These are phyloP conservation scores for Aspergillus sparsus DNA, from an alignment of 495 filamentous ascomycete species.

Conservation along the genomic window DNA sequence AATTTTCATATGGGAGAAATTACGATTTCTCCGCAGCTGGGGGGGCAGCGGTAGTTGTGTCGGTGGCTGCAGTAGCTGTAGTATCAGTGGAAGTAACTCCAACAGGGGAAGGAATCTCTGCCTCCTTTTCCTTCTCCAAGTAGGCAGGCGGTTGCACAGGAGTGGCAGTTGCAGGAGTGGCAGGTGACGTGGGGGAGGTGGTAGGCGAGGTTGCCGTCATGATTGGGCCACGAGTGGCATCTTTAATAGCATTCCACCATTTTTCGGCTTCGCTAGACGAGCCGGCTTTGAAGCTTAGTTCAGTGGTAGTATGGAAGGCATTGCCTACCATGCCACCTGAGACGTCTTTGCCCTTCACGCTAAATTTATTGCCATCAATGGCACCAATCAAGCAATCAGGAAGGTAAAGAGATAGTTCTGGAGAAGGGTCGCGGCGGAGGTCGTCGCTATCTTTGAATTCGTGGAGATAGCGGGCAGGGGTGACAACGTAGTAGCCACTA, in stretches of 20 bases:
- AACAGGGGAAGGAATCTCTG: conserved; percentile 9
- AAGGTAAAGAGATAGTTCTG: conserved; percentile 86
- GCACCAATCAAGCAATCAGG: conserved; percentile 84
- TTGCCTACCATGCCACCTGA: conserved; percentile 60
- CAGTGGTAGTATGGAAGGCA: conserved; percentile 61
- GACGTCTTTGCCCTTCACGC: conserved; percentile 89
- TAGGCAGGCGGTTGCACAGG: conserved; percentile 29
- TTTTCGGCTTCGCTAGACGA: conserved; percentile 71
- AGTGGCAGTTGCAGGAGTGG: conserved; percentile 15
- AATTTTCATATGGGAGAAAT: not conserved
- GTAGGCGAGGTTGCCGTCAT: conserved; percentile 16
- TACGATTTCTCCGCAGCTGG: conserved; percentile 8
- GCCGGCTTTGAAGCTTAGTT: conserved; percentile 72
- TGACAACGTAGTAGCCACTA: conserved; percentile 86
- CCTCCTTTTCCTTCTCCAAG: conserved; percentile 28
- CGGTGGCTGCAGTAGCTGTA: not conserved
- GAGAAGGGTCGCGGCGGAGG: conserved; percentile 73
- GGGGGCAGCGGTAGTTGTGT: conserved; percentile 4
- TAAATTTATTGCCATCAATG: conserved; percentile 80
- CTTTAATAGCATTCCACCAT: conserved; percentile 75
- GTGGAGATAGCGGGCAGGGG: conserved; percentile 81
- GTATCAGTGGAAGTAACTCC: conserved; percentile 19
- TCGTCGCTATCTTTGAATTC: conserved; percentile 96
- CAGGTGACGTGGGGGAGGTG: conserved; percentile 20
- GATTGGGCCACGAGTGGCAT: conserved; percentile 31